These are phyloP conservation scores for Creolimax fragrantissima DNA, from an alignment of 78 protist species.

Conservation along the genomic window DNA sequence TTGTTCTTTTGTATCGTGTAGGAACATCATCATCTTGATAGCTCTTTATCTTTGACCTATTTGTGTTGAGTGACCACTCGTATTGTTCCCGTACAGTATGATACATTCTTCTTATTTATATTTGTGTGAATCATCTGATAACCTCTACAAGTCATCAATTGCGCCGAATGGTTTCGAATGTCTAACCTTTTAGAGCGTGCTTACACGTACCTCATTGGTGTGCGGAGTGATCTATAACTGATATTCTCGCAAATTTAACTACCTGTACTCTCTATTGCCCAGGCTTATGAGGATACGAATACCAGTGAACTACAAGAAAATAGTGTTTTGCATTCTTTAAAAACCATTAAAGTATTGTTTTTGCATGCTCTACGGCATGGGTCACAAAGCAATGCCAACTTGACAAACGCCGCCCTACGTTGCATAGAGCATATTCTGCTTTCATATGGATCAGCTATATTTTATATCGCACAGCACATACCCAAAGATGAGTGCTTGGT, in stretches of 20 bases:
- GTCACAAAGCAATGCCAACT: neutral
- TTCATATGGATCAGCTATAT: neutral
- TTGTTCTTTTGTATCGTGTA: too few species aligned
- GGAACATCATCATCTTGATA: too few species aligned
- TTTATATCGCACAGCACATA: neutral
- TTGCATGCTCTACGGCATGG: neutral
- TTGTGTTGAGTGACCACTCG: too few species aligned
- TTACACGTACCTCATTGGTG: too few species aligned
- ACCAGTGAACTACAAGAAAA: neutral
- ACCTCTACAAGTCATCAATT: too few species aligned
- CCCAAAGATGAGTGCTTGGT: neutral
- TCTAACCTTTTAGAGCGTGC: too few species aligned
- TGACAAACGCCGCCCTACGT: neutral
- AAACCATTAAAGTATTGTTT: neutral
- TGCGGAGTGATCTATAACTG: too few species aligned
- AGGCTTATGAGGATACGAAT: neutral
- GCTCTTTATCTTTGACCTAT: too few species aligned
- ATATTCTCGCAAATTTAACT: too few species aligned
- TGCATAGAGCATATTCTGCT: neutral
- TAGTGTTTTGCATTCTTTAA: neutral
- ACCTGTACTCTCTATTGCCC: too few species aligned
- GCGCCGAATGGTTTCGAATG: too few species aligned
- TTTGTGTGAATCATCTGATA: neutral
- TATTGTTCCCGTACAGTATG: too few species aligned
- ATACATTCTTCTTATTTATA: neutral